phyloP scores from a whole-genome alignment of 2,329 filamentous ascomycete genomes.

The Pezicula rhizophila region DNA sequence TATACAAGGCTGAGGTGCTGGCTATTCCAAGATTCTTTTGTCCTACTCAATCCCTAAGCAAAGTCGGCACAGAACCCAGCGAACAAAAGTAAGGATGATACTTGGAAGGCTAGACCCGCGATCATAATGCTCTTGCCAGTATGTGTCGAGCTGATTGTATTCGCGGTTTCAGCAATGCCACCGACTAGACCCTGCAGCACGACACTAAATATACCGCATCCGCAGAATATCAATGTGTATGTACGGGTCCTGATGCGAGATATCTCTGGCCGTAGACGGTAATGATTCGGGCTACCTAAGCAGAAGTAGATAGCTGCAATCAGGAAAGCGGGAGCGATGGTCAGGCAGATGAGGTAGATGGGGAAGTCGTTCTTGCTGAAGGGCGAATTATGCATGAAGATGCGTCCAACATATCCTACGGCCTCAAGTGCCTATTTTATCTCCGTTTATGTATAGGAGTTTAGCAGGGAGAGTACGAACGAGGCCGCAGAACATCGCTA shows the following conservation, averaged over 20 bases:
- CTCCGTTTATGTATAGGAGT: background rate
- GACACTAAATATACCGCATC: slow-evolving; percentile 51
- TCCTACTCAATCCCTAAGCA: background rate
- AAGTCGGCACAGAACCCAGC: slow-evolving; percentile 1
- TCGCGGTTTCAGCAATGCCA: slow-evolving; percentile 43
- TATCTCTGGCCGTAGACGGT: slow-evolving; percentile 41
- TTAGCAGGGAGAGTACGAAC: slow-evolving; percentile 24
- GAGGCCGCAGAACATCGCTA: slow-evolving; percentile 42
- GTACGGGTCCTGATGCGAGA: slow-evolving; percentile 37
- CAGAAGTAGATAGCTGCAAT: slow-evolving; percentile 51
- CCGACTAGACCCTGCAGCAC: slow-evolving; percentile 51
- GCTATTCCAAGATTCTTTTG: slow-evolving; percentile 4
- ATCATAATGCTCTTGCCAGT: slow-evolving; percentile 23
- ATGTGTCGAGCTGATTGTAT: slow-evolving; percentile 9
- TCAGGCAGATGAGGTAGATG: slow-evolving; percentile 47
- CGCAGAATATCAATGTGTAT: slow-evolving; percentile 54
- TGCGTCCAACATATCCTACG: slow-evolving; percentile 50
- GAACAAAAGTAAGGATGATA: slow-evolving; percentile 23
- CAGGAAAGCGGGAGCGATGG: slow-evolving; percentile 50
- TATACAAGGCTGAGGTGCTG: background rate
- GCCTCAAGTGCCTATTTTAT: slow-evolving; percentile 37
- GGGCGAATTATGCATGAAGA: slow-evolving; percentile 46
- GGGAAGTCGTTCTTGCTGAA: slow-evolving; percentile 43
- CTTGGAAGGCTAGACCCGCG: slow-evolving; percentile 29
- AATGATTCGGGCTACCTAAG: slow-evolving; percentile 50